phyloP scores from a whole-genome alignment of 2,329 filamentous ascomycete genomes.

The Truncatella angustata region DNA sequence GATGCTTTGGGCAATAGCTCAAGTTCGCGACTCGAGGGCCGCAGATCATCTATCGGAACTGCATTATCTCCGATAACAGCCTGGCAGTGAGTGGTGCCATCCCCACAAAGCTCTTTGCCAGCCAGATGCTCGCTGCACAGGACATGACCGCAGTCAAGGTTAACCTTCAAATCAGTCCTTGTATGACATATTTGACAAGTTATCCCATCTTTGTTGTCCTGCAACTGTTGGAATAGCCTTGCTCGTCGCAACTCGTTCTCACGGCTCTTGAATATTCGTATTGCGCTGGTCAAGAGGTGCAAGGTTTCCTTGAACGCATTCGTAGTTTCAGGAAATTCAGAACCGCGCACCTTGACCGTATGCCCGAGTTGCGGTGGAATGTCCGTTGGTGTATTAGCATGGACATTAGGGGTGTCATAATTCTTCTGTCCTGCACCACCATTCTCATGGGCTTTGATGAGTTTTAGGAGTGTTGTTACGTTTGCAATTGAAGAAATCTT shows the following conservation, averaged over 20 bases:
- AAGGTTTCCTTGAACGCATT: constrained; percentile 2
- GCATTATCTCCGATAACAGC: constrained; percentile 10
- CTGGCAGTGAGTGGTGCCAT: constrained; percentile 10
- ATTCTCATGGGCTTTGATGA: not conserved
- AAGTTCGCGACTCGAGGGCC: not conserved
- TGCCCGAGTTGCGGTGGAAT: not conserved
- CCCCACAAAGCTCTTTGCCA: constrained; percentile 15
- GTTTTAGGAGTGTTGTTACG: not conserved
- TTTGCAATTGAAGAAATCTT: not conserved
- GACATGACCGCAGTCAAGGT: constrained; percentile 28
- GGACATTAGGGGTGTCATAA: not conserved
- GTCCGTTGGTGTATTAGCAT: not conserved
- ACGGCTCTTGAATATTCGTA: not conserved
- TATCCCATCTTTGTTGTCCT: not conserved
- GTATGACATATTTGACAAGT: constrained; percentile 9
- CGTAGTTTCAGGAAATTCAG: not conserved
- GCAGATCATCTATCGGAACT: constrained; percentile 10
- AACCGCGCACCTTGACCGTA: not conserved
- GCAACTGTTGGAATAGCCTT: not conserved
- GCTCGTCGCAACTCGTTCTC: not conserved
- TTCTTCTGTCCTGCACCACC: not conserved
- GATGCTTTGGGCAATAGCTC: not conserved
- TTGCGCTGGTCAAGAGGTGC: not conserved
- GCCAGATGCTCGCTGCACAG: constrained; percentile 19
- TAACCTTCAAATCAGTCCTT: constrained; percentile 10